These are phyloP conservation scores for Plantago lanceolata DNA, from an alignment of 305 asterid genomes.

Conservation along the genomic window DNA sequence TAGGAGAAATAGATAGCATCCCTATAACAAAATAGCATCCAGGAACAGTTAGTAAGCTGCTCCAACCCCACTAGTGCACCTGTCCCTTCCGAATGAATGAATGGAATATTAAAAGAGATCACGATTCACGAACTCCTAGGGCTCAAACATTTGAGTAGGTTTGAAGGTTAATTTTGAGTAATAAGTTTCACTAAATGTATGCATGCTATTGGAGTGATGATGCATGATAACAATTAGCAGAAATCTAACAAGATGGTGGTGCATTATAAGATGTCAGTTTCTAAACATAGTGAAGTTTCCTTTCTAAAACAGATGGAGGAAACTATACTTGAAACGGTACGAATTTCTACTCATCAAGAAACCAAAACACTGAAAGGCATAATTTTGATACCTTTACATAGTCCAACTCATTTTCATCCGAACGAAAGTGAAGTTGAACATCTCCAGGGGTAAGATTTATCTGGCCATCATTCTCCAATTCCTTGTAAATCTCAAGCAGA, in stretches of 20 bases:
- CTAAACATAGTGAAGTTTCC: background rate
- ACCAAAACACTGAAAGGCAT: slow-evolving; percentile 11
- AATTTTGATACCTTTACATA: slow-evolving; percentile 43
- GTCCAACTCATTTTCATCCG: slow-evolving; percentile 43
- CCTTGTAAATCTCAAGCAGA: slow-evolving; percentile 80
- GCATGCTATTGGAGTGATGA: background rate
- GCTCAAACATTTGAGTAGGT: background rate
- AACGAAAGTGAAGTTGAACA: slow-evolving; percentile 58
- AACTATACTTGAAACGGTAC: background rate
- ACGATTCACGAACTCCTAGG: background rate
- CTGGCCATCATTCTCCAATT: slow-evolving; percentile 67
- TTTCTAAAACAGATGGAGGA: background rate
- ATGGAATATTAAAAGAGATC: background rate
- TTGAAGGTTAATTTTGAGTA: background rate
- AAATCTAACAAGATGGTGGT: background rate
- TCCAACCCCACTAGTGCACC: background rate
- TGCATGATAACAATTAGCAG: background rate
- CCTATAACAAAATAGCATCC: background rate
- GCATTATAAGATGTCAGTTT: slow-evolving; percentile 15
- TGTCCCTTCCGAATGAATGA: background rate
- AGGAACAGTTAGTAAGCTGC: background rate
- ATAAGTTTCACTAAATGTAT: background rate
- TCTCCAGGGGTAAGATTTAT: slow-evolving; percentile 74
- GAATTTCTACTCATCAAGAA: slow-evolving; percentile 16
- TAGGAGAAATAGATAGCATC: background rate